Conservation (phyloP, 2,329 filamentous ascomycete genomes). For the Lasiodiplodia sp. region DNA sequence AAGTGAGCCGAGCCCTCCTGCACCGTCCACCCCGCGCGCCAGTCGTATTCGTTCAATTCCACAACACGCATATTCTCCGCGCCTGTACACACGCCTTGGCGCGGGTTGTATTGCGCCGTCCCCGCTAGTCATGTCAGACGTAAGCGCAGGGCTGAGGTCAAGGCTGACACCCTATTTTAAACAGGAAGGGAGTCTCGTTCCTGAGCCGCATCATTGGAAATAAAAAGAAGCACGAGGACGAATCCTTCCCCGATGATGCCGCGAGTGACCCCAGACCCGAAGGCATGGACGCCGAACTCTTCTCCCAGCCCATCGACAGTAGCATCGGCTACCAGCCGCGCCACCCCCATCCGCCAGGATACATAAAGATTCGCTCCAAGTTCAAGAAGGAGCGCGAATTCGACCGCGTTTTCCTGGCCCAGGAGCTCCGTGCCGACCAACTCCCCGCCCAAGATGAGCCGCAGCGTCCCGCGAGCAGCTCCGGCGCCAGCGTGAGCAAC, state of each 20-base stretch:
- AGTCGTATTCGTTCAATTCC: constrained; percentile 7
- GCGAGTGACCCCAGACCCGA: constrained; percentile 70
- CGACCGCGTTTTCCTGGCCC: constrained; percentile 86
- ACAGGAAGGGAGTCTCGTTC: constrained; percentile 86
- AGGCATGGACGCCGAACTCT: constrained; percentile 82
- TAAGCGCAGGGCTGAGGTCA: constrained; percentile 28
- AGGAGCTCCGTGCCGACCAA: constrained; percentile 76
- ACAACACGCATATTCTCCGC: constrained; percentile 4
- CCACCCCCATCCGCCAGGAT: constrained; percentile 87
- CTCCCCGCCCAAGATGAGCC: constrained; percentile 40
- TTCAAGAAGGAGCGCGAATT: constrained; percentile 85
- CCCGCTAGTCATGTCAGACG: constrained; percentile 28
- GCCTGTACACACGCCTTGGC: constrained; percentile 4
- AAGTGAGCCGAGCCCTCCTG: constrained; percentile 42
- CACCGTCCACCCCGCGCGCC: constrained; percentile 15
- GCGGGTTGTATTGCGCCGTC: constrained; percentile 17
- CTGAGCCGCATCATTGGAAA: constrained; percentile 82
- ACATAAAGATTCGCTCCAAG: constrained; percentile 83
- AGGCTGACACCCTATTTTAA: constrained; percentile 28
- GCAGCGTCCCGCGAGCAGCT: constrained; percentile 32
- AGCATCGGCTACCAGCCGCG: constrained; percentile 77
- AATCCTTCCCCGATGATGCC: constrained; percentile 44
- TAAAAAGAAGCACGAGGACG: constrained; percentile 69
- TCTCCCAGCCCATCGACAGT: constrained; percentile 76
- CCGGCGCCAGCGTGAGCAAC: constrained; percentile 5